Base-by-base conservation (phyloP, 192 early-diverging fungal species). In the Podila minutissima region DNA sequence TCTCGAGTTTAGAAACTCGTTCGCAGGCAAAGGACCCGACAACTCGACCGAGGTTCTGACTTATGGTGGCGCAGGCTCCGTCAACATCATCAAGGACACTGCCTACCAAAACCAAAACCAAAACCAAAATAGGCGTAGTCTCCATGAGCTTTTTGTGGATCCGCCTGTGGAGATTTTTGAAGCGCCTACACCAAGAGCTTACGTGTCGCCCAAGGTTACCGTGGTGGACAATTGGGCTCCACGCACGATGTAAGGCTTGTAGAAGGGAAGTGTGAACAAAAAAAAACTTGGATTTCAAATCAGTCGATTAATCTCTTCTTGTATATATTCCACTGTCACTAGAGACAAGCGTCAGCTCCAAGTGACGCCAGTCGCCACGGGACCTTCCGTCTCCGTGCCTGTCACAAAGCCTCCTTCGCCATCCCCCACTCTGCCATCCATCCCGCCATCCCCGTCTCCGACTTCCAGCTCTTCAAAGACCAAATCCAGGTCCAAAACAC, bases 41-140 rank as follows among this genome's bases (percentile, higher is more conserved):
- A 81, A 81, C 29, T 41, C 77, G 6, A 81, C 66, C 17, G 55
- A 64, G 22, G 77, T 81, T 8, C 55, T 81, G 19, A 46, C 29
- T 0, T 81, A 73, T 46, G 77, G 77, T 48, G 77, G 77, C 15
- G 77, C 77, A 31, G 77, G 77, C 28, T 81, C 77, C 19, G 77
- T 69, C 22, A 81, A 81, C 32, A 71, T 69, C 38, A 60, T 59
- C 48, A 69, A 69, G 28, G 61, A 32, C 5, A 29, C 64, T 5
- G 49, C n/a, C 59, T 31, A 32, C 29, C 26, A 28, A 26, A 61
- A 55, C 53, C 17, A 22, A 17, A 53, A n/a, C n/a, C 17, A 53
- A 5, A 53, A 53, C n/a, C 17, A 53, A 17, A 55, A 55, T 26
- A 61, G 35, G 9, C 59, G 28, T 19, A 61, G 26, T 33, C 59